phyloP scores from a whole-genome alignment of 257 asterid genomes.

The Gentiana dahurica region DNA sequence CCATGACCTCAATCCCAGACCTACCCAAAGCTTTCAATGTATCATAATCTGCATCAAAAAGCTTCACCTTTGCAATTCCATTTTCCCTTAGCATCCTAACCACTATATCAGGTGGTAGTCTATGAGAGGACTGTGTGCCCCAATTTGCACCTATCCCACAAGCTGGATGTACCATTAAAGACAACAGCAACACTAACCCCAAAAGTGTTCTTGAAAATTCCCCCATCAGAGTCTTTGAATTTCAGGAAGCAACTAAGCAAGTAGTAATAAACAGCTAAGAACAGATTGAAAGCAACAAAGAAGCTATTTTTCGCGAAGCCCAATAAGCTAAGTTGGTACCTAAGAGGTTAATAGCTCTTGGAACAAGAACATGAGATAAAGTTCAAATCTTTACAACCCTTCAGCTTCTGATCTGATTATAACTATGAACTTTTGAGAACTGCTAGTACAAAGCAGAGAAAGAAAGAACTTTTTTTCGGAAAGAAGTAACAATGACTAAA shows the following conservation, averaged over 20 bases:
- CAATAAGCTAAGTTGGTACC: background rate
- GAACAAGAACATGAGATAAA: conserved; percentile 1
- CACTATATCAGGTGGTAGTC: conserved; percentile 48
- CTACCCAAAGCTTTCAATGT: conserved; percentile 55
- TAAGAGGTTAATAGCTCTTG: background rate
- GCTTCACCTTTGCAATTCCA: conserved; percentile 77
- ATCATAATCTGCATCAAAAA: conserved; percentile 72
- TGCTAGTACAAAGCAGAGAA: background rate
- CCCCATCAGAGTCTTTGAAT: conserved; percentile 8
- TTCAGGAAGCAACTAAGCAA: background rate
- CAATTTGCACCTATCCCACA: conserved; percentile 80
- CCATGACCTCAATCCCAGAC: conserved; percentile 84
- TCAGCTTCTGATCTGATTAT: conserved; percentile 3
- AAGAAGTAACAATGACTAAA: background rate
- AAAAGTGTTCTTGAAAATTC: conserved; percentile 7
- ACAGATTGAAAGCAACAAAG: background rate
- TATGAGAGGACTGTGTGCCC: conserved; percentile 75
- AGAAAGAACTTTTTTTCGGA: background rate
- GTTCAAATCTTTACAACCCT: conserved; percentile 9
- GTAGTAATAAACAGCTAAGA: background rate
- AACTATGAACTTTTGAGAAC: background rate
- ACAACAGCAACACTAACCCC: conserved; percentile 6
- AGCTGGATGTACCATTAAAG: conserved; percentile 20
- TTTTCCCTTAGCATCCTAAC: conserved; percentile 72
- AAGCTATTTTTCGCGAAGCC: background rate